Conservation (phyloP, 192 early-diverging fungal species). For the Paraglomus occultum region DNA sequence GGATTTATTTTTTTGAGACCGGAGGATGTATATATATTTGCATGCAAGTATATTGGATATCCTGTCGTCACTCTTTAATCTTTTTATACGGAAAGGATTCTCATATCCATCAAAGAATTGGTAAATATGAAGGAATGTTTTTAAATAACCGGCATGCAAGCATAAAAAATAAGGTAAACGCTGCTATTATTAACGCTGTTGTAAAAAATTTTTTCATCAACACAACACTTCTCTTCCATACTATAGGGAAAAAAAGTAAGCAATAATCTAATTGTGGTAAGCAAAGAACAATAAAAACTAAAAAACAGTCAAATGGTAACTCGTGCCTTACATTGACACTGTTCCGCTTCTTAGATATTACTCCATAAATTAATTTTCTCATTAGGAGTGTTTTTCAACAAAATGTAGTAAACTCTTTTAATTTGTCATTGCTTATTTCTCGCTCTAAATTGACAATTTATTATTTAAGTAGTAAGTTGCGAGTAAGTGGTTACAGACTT, state of each 20-base stretch:
- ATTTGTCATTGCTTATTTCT: no score
- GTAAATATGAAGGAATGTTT: constrained; percentile 21
- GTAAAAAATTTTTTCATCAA: constrained; percentile 16
- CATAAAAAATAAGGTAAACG: constrained; percentile 14
- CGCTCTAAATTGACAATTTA: no score
- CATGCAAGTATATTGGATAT: no score
- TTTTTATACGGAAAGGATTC: no score
- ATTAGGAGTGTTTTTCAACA: no score
- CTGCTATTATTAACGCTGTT: neutral
- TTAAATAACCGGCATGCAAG: constrained; percentile 9
- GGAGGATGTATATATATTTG: no score
- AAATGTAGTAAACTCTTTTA: no score
- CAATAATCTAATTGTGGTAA: neutral
- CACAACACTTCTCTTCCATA: neutral
- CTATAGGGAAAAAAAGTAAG: neutral
- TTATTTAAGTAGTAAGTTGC: no score
- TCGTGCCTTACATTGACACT: constrained; percentile 9
- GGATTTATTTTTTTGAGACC: no score
- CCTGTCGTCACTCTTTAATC: no score
- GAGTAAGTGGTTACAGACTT: no score
- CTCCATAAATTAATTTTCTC: no score
- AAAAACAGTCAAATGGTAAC: constrained; percentile 26
- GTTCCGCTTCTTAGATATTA: constrained; percentile 2
- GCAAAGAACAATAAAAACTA: neutral
- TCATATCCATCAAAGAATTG: constrained; percentile 19